Evolutionary conservation across 2,329 filamentous ascomycete species (phyloP).

Genomic region (Paradendryphiella salina): DNA sequence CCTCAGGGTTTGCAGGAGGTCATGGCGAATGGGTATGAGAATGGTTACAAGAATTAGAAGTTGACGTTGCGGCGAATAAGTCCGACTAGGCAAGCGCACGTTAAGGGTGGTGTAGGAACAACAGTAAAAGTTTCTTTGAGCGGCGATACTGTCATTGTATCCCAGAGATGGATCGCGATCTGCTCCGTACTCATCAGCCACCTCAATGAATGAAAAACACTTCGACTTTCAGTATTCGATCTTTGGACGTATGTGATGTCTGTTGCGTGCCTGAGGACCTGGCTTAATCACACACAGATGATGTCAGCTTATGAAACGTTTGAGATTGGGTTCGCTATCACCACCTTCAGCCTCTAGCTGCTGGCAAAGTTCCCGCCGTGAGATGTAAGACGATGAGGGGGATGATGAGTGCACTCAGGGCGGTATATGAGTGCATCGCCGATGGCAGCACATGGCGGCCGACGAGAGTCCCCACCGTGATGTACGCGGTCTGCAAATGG

Average conservation of each 20-base stretch:
- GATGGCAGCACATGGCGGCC: too few relatives aligned
- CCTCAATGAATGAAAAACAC: conserved; percentile 5
- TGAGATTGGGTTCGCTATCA: too few relatives aligned
- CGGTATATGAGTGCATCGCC: too few relatives aligned
- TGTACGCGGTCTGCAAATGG: too few relatives aligned
- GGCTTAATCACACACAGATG: background rate
- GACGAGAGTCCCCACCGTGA: too few relatives aligned
- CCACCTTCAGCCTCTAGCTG: too few relatives aligned
- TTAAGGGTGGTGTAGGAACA: conserved; percentile 5
- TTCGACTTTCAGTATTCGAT: background rate
- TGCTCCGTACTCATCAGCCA: conserved; percentile 8
- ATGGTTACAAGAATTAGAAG: conserved; percentile 38
- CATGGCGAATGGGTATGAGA: conserved; percentile 38
- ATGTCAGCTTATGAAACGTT: too few relatives aligned
- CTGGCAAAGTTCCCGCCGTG: too few relatives aligned
- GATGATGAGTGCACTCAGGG: too few relatives aligned
- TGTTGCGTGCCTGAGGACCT: background rate
- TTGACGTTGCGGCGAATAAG: conserved; percentile 16
- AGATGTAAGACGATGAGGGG: too few relatives aligned
- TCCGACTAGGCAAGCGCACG: conserved; percentile 19
- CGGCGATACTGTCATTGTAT: conserved; percentile 3
- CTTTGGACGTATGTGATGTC: background rate
- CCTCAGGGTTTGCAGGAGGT: conserved; percentile 29
- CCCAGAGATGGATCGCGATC: background rate
- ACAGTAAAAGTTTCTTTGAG: conserved; percentile 7